Evolutionary conservation across 257 asterid genomes (phyloP).

Genomic region (Fraxinus quadrangulata): DNA sequence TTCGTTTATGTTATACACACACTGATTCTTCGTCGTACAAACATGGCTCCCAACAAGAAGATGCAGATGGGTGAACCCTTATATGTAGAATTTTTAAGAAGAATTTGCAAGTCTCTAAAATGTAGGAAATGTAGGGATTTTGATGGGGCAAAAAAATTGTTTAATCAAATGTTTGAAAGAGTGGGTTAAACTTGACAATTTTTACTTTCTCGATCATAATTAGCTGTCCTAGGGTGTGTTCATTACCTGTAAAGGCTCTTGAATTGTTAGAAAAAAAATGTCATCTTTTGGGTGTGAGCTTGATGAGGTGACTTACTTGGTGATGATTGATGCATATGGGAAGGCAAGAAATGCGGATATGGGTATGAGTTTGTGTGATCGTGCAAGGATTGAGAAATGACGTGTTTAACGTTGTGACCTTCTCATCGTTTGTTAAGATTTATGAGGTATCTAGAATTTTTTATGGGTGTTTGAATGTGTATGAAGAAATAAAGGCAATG

Average conservation of each 20-base stretch:
- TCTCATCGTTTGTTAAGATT: constrained; percentile 65
- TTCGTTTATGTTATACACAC: too few relatives aligned
- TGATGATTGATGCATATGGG: too few relatives aligned
- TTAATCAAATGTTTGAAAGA: too few relatives aligned
- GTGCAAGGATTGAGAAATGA: constrained; percentile 80
- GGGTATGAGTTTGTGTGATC: constrained; percentile 76
- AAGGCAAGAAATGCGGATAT: constrained; percentile 52
- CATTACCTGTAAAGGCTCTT: constrained; percentile 68
- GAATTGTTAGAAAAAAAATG: constrained; percentile 69
- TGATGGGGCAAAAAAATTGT: constrained; percentile 29
- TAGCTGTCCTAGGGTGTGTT: constrained; percentile 74
- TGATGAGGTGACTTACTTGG: too few relatives aligned
- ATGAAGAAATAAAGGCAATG: constrained; percentile 89
- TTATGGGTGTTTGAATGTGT: constrained; percentile 77
- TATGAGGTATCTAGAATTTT: constrained; percentile 64
- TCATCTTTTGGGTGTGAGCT: constrained; percentile 38
- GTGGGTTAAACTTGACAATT: constrained; percentile 29
- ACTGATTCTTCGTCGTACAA: too few relatives aligned
- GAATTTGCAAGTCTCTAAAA: too few relatives aligned
- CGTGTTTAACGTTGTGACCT: constrained; percentile 68
- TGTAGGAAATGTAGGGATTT: constrained; percentile 55
- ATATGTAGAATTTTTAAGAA: too few relatives aligned
- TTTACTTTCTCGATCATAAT: constrained; percentile 76
- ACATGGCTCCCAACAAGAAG: too few relatives aligned
- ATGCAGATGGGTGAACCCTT: too few relatives aligned